Evolutionary conservation across 352 stramenopile species (phyloP).

Genomic region (Pythium graminicola): DNA sequence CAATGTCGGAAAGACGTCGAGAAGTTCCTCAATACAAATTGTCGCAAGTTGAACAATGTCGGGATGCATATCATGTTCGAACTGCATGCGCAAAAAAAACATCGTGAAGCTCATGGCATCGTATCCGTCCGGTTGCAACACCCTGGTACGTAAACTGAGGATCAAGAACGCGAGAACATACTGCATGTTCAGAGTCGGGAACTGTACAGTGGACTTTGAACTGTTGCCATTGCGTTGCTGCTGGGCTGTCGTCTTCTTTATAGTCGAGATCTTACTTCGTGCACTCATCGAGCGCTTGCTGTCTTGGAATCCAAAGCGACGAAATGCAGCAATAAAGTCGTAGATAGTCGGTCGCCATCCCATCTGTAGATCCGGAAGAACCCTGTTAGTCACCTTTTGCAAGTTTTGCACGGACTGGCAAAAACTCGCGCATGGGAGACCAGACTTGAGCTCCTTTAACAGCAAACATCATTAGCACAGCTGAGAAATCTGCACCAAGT

Average conservation of each 20-base stretch:
- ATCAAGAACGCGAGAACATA: constrained; percentile 72
- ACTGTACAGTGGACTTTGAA: constrained; percentile 31
- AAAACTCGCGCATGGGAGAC: constrained; percentile 44
- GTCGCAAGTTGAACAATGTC: constrained; percentile 72
- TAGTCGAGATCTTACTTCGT: constrained; percentile 62
- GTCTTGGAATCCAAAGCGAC: constrained; percentile 73
- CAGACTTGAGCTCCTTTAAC: constrained; percentile 37
- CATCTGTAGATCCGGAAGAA: constrained; percentile 41
- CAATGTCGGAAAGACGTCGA: constrained; percentile 57
- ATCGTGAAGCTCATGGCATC: constrained; percentile 81
- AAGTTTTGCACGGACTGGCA: constrained; percentile 49
- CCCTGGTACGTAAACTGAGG: constrained; percentile 58
- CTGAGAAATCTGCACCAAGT: too few species aligned
- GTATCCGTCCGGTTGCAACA: constrained; percentile 57
- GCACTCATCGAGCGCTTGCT: constrained; percentile 79
- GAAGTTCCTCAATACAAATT: constrained; percentile 72
- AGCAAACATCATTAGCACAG: background rate
- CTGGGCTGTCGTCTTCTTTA: constrained; percentile 6
- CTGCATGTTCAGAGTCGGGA: constrained; percentile 77
- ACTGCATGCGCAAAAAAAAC: constrained; percentile 85
- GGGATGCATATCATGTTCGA: constrained; percentile 64
- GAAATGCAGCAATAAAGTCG: constrained; percentile 73
- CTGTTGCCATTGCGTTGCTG: background rate
- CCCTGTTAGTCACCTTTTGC: constrained; percentile 26
- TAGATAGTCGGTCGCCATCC: constrained; percentile 66